Evolutionary conservation across 345 rosid species (phyloP).

Genomic region (Brassica carinata): DNA sequence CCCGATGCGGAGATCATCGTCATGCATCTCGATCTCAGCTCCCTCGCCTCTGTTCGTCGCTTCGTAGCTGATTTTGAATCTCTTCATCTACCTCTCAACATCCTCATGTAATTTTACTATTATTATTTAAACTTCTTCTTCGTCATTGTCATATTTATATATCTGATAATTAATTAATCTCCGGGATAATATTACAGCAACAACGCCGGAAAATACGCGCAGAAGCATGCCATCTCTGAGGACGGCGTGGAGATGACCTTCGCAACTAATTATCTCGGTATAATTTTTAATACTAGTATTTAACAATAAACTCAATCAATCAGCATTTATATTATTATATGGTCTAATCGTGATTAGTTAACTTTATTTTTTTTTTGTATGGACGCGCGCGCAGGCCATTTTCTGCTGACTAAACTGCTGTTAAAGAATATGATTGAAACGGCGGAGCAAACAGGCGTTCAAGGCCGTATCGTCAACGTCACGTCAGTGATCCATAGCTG

Average conservation of each 20-base stretch:
- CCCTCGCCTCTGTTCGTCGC: constrained; percentile 66
- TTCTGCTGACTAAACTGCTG: constrained; percentile 72
- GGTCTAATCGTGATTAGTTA: neutral
- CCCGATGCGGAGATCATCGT: constrained; percentile 67
- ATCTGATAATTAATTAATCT: neutral
- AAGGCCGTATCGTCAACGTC: constrained; percentile 86
- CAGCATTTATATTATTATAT: neutral
- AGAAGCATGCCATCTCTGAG: constrained; percentile 76
- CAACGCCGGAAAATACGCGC: constrained; percentile 87
- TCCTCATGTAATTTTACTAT: constrained; percentile 54
- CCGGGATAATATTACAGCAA: constrained; percentile 41
- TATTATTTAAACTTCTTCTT: neutral
- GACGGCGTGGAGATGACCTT: constrained; percentile 98
- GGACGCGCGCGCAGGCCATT: constrained; percentile 51
- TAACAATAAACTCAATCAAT: neutral
- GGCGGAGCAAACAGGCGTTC: constrained; percentile 60
- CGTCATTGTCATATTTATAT: neutral
- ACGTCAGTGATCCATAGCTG: constrained; percentile 78
- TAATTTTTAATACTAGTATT: neutral
- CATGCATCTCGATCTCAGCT: constrained; percentile 92
- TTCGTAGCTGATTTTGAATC: constrained; percentile 76
- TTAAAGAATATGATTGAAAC: constrained; percentile 70
- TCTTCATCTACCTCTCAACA: constrained; percentile 73
- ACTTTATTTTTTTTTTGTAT: neutral
- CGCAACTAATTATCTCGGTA: constrained; percentile 80